phyloP scores from a whole-genome alignment of 495 filamentous ascomycete species.

The Podospora pseudocomata region DNA sequence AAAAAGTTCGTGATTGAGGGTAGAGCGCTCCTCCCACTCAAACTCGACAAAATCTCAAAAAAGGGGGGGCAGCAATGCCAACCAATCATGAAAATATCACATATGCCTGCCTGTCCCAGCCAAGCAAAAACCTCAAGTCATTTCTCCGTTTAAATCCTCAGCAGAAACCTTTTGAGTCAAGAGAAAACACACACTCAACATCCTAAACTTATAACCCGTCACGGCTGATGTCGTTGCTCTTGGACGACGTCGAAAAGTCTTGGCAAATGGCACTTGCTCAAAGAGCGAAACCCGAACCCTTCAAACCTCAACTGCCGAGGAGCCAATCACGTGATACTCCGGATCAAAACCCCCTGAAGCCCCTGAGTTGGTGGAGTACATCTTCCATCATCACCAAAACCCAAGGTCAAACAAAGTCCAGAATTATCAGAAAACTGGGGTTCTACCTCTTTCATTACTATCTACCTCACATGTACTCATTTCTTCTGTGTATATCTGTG shows the following conservation, averaged over 20 bases:
- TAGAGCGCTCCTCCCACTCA: neutral
- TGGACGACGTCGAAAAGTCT: neutral
- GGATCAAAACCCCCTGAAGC: neutral
- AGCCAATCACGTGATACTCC: neutral
- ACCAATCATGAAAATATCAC: slow-evolving; percentile 11
- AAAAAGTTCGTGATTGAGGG: neutral
- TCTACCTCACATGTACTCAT: neutral
- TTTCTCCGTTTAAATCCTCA: neutral
- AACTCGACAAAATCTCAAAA: neutral
- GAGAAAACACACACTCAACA: neutral
- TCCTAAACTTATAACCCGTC: neutral
- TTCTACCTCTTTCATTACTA: slow-evolving; percentile 1
- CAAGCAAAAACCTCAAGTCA: neutral
- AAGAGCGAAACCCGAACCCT: neutral
- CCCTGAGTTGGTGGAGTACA: neutral
- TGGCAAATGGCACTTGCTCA: neutral
- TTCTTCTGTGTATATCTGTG: neutral
- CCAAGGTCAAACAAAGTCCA: neutral
- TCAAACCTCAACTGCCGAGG: neutral
- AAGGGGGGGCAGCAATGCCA: slow-evolving; percentile 7
- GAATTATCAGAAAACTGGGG: neutral
- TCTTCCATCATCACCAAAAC: neutral
- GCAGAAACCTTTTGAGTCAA: neutral
- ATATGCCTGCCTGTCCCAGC: neutral
- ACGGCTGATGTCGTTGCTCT: neutral